phyloP scores from a whole-genome alignment of 495 filamentous ascomycete genomes.

The Cudoniella acicularis region DNA sequence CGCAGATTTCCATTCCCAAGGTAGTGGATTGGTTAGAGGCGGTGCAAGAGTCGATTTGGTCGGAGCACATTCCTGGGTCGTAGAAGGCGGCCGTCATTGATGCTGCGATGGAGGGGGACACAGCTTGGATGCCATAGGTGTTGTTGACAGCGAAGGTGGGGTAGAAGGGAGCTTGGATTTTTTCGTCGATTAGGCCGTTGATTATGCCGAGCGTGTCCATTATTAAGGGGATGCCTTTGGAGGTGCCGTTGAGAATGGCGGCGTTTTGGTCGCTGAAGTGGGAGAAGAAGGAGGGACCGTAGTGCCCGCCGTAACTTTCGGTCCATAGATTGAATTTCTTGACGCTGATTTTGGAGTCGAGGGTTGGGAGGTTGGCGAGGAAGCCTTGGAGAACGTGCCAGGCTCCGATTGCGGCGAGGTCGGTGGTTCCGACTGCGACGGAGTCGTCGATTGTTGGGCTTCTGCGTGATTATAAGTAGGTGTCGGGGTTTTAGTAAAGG shows the following conservation, averaged over 20 bases:
- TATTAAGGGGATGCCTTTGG: constrained; percentile 34
- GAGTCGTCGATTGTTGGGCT: background rate
- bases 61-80: constrained; percentile 40
- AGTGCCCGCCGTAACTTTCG: constrained; percentile 52
- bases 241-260: constrained; percentile 34
- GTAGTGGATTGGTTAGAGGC: constrained; percentile 31
- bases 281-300: constrained; percentile 43
- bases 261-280: constrained; percentile 44
- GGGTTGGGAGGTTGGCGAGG: constrained; percentile 28
- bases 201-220: constrained; percentile 40
- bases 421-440: constrained; percentile 36
- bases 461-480: background rate
- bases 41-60: constrained; percentile 40
- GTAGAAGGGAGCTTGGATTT: constrained; percentile 53
- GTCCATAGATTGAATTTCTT: constrained; percentile 55
- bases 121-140: constrained; percentile 52
- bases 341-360: constrained; percentile 35
- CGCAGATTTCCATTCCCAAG: constrained; percentile 23
- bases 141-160: constrained; percentile 60
- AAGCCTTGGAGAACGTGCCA: constrained; percentile 45
- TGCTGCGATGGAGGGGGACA: constrained; percentile 40
- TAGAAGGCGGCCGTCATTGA: constrained; percentile 21
- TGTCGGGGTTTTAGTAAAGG: background rate
- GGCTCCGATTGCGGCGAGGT: constrained; percentile 41
- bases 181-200: constrained; percentile 61